These are phyloP conservation scores for Sanghuangporus weigelae DNA, from an alignment of 1,284 basidiomycete species.

Conservation along the genomic window DNA sequence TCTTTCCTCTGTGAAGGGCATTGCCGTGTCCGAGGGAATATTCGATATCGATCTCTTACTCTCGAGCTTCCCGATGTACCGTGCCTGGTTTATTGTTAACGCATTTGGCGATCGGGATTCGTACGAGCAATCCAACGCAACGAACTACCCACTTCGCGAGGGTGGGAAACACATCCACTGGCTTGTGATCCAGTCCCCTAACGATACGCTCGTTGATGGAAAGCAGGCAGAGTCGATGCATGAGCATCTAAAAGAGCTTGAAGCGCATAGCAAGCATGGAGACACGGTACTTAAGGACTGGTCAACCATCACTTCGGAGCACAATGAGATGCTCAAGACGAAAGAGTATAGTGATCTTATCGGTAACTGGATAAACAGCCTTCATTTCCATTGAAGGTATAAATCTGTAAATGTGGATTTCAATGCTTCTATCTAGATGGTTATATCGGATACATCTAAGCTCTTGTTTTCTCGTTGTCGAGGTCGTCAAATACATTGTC, in stretches of 20 bases:
- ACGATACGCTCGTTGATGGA: constrained; percentile 63
- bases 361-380: constrained; percentile 33
- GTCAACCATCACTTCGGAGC: constrained; percentile 44
- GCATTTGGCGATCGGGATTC: constrained; percentile 47
- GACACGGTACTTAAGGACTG: constrained; percentile 36
- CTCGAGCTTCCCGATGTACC: constrained; percentile 55
- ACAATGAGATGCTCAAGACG: constrained; percentile 48
- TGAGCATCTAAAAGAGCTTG: constrained; percentile 36
- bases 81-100: constrained; percentile 57
- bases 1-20: constrained; percentile 42
- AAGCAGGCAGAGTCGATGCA: constrained; percentile 57
- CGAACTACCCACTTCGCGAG: constrained; percentile 34
- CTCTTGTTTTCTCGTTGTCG: neutral
- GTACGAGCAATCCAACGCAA: constrained; percentile 46
- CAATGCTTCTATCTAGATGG: neutral
- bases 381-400: constrained; percentile 9
- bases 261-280: constrained; percentile 14
- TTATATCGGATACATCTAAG: neutral
- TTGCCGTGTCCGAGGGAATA: constrained; percentile 68
- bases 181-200: constrained; percentile 68
- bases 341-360: constrained; percentile 46
- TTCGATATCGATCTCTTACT: constrained; percentile 67
- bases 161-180: constrained; percentile 42
- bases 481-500: constrained; percentile 47
- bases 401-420: neutral